Evolutionary conservation across 129 eudicot species (phyloP).

Genomic region (Pittosporum tobira): DNA sequence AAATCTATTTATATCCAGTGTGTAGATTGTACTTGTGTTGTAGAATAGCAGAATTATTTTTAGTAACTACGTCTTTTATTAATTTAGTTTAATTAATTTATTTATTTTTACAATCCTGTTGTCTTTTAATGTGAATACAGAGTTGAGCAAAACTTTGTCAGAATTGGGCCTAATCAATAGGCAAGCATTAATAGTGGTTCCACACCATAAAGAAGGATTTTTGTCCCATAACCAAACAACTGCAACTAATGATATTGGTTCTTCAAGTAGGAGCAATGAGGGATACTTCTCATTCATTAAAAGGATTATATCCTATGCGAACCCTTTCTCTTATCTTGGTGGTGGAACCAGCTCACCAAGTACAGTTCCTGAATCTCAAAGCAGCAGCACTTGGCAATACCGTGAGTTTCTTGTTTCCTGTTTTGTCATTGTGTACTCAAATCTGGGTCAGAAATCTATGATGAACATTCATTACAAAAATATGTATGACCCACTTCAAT

Average conservation of each 20-base stretch:
- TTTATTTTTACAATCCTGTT: neutral
- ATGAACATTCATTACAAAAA: neutral
- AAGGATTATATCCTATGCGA: conserved; percentile 51
- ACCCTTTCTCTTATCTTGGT: conserved; percentile 66
- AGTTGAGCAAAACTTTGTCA: conserved; percentile 46
- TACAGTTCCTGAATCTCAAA: conserved; percentile 42
- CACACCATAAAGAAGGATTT: conserved; percentile 29
- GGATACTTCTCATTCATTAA: conserved; percentile 54
- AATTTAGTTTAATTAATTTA: neutral
- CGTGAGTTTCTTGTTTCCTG: conserved; percentile 36
- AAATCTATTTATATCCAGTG: neutral
- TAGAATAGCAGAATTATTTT: neutral
- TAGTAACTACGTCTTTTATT: neutral
- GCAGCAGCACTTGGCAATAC: conserved; percentile 31
- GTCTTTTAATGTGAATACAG: conserved; percentile 24
- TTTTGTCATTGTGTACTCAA: neutral
- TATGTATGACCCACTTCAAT: neutral
- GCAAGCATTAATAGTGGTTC: conserved; percentile 74
- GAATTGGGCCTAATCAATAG: conserved; percentile 57
- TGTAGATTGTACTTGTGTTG: neutral
- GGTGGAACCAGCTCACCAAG: conserved; percentile 38
- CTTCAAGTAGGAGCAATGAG: conserved; percentile 41
- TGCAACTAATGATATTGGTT: conserved; percentile 22
- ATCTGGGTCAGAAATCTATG: neutral
- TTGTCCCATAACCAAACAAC: conserved; percentile 17